Conservation (phyloP, 768 basidiomycete genomes). For the Suillus spraguei region DNA sequence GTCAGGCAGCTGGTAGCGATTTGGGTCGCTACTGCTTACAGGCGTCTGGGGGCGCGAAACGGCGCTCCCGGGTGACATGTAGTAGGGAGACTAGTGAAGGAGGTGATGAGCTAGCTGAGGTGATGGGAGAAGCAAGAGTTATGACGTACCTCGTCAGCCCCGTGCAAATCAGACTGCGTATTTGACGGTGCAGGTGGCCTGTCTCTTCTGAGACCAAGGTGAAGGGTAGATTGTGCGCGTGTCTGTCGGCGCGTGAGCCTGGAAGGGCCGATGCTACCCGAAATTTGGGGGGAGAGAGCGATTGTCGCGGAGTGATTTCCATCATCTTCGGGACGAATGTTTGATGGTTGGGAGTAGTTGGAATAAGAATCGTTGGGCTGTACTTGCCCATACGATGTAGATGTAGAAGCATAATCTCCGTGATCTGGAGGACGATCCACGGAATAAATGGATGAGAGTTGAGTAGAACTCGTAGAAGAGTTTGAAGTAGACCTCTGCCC, state of each 20-base stretch:
- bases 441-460: slow-evolving; percentile 39
- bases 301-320: slow-evolving; percentile 26
- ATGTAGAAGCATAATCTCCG: slow-evolving; percentile 35
- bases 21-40: slow-evolving; percentile 34
- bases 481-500: slow-evolving; percentile 18
- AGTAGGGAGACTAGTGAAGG: slow-evolving; percentile 34
- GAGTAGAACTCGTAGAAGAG: slow-evolving; percentile 22
- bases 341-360: slow-evolving; percentile 31
- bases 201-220: slow-evolving; percentile 36
- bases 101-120: slow-evolving; percentile 17
- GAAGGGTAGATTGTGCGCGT: slow-evolving; percentile 36
- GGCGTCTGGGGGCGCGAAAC: slow-evolving; percentile 44
- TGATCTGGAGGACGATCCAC: slow-evolving; percentile 42
- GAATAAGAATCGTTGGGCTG: slow-evolving; percentile 30
- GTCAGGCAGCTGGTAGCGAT: slow-evolving; percentile 35
- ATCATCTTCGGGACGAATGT: slow-evolving; percentile 31
- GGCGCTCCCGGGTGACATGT: slow-evolving; percentile 36
- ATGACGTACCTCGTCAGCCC: slow-evolving; percentile 29
- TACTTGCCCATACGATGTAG: slow-evolving; percentile 24
- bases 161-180: slow-evolving; percentile 21
- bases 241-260: slow-evolving; percentile 51
- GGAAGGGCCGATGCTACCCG: slow-evolving; percentile 54
- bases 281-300: slow-evolving; percentile 42
- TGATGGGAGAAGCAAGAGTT: not conserved
- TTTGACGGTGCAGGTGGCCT: slow-evolving; percentile 20